These are phyloP conservation scores for Epichloe sp. DNA, from an alignment of 2,329 filamentous ascomycete species.

Conservation along the genomic window DNA sequence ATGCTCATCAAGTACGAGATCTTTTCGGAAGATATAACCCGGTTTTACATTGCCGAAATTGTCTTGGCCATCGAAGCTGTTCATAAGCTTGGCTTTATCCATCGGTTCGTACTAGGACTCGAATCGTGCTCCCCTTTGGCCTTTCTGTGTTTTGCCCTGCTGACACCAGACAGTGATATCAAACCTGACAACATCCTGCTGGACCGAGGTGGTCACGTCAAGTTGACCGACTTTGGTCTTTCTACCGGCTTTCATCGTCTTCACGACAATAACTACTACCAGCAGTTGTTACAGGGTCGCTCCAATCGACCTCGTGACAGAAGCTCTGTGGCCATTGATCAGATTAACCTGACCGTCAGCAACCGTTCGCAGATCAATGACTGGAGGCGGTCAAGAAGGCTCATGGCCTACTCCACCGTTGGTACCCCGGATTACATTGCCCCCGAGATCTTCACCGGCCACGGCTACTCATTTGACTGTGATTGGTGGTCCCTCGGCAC, in stretches of 20 bases:
- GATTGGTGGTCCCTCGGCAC: slow-evolving; percentile 99
- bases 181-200: slow-evolving; percentile 98
- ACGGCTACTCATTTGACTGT: slow-evolving; percentile 92
- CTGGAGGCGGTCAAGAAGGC: slow-evolving; percentile 87
- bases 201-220: slow-evolving; percentile 91
- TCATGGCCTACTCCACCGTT: slow-evolving; percentile 97
- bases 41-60: slow-evolving; percentile 98
- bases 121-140: neutral
- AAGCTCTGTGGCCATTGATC: slow-evolving; percentile 89
- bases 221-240: slow-evolving; percentile 93
- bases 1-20: slow-evolving; percentile 99
- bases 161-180: slow-evolving; percentile 58
- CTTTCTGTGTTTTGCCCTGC: neutral
- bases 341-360: slow-evolving; percentile 95
- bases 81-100: slow-evolving; percentile 94
- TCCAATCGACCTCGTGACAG: slow-evolving; percentile 66
- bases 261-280: slow-evolving; percentile 97
- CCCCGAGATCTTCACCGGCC: slow-evolving; percentile 92
- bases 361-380: slow-evolving; percentile 98
- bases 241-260: slow-evolving; percentile 97
- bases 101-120: slow-evolving; percentile 54
- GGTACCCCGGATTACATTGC: slow-evolving; percentile 98
- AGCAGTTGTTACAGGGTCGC: slow-evolving; percentile 77
- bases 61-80: slow-evolving; percentile 97
- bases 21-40: slow-evolving; percentile 95